Base-by-base conservation (phyloP, 352 stramenopile genomes). In the Poterioochromonas sp. region DNA sequence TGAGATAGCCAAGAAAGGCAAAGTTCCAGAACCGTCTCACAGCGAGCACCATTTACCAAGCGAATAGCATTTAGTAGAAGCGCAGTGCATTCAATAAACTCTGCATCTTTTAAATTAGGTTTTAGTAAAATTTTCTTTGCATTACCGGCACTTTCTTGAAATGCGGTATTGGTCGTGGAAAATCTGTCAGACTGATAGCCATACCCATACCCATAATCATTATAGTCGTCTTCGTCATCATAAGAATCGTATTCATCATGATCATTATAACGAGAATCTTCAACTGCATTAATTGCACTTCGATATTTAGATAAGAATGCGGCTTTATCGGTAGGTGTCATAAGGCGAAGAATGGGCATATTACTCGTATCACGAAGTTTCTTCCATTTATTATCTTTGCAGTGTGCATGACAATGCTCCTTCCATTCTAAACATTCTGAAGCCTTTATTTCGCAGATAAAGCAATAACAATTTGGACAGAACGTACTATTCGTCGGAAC, bases 391-490 rank as follows among this genome's bases (percentile, higher is more conserved):
- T 41, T 1, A 22, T 44, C 34, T 26, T 29, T 12, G 41, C 32
- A 43, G 62, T 18, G 51, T 22, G 65, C 65, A 8, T 54, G 5
- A n/a, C 43, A 74, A 35, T 74, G 65, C 26, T 1, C 32, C 15
- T 37, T 37, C 65, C 65, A 74, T 35, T 39, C 29, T 5, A 12
- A 29, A 54, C 65, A 74, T 35, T 74, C 65, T 34, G 20, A 12
- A 37, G 40, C 65, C 18, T 51, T 51, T 5, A 54, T n/a, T 22
- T 74, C 39, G 32, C 65, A 74, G 8, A 74, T 15, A 54, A 32
- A 74, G 40, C 65, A 74, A 37, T 74, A 74, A 39, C 65, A 74
- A 51, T 74, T 74, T 11, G 39, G 20, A 37, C 65, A 74, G 32
- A 40, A 39, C 40, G 12, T 11, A 8, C 3, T n/a, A 35, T 74